Evolutionary conservation across 2,329 filamentous ascomycete species (phyloP).

Genomic region (Ophiostoma sp.): DNA sequence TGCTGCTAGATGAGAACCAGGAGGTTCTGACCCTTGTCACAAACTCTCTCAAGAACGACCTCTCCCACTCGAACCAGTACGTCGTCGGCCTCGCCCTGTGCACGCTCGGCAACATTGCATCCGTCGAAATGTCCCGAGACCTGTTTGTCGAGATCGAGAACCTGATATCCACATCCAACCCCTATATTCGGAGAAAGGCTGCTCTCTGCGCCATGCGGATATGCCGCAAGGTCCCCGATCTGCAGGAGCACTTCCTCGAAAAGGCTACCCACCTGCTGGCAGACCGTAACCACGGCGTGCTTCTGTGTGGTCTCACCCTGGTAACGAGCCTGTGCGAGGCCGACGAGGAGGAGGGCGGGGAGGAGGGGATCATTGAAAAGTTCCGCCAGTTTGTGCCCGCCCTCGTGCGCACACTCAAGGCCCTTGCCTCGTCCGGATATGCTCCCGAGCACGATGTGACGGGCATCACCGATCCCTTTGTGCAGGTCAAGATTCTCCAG

Average conservation of each 20-base stretch:
- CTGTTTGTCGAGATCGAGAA: slow-evolving; percentile 93
- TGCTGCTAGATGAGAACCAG: slow-evolving; percentile 95
- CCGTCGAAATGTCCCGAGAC: slow-evolving; percentile 96
- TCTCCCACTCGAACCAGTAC: slow-evolving; percentile 97
- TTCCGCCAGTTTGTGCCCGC: slow-evolving; percentile 81
- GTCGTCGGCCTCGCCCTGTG: slow-evolving; percentile 94
- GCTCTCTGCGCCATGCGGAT: slow-evolving; percentile 99
- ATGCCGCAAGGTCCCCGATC: slow-evolving; percentile 93
- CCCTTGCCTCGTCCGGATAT: slow-evolving; percentile 89
- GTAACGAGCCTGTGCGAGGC: slow-evolving; percentile 91
- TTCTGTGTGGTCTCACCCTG: slow-evolving; percentile 86
- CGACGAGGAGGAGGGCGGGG: slow-evolving; percentile 89
- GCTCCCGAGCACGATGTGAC: slow-evolving; percentile 97
- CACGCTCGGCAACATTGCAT: slow-evolving; percentile 95
- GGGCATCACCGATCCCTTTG: slow-evolving; percentile 93
- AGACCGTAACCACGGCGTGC: slow-evolving; percentile 91
- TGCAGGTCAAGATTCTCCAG: slow-evolving; percentile 92
- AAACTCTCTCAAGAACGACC: slow-evolving; percentile 95
- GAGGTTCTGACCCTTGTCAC: slow-evolving; percentile 96
- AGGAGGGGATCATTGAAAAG: slow-evolving; percentile 82
- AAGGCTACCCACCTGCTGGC: slow-evolving; percentile 84
- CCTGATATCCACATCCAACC: slow-evolving; percentile 85
- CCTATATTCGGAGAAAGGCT: slow-evolving; percentile 96
- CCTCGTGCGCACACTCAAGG: slow-evolving; percentile 85
- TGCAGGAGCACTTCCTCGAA: slow-evolving; percentile 95